Base-by-base conservation (phyloP, 495 filamentous ascomycete species). In the Achaetomiella virescens region DNA sequence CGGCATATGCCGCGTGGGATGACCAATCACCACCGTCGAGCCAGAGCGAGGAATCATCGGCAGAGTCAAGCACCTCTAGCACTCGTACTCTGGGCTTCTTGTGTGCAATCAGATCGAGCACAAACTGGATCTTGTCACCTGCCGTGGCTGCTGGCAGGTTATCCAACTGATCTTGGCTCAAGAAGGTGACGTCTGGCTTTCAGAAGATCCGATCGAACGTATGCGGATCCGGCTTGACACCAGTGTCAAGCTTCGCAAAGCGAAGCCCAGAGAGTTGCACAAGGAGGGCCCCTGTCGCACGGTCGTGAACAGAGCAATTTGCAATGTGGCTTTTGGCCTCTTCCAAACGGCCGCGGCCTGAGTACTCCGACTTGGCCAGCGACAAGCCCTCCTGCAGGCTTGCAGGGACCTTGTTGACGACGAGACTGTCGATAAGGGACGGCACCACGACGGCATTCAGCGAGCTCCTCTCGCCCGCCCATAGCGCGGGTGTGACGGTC, bases 151-250 rank as follows among this genome's bases (percentile, higher is more conserved):
- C 17, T 1, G 29, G 20, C 49, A 53, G 37, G 20, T 48, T 22
- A 1, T 11, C 29, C n/a, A 53, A 15, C 35, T 59, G 44, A 36
- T 52, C 63, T 43, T 66, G 48, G 3, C 43, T 57, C 9, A 73
- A 42, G 38, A 65, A 47, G 0, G 64, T 45, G 20, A 71, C 53
- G 46, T 72, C 70, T 0, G 70, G 65, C 50, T 68, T 62, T 70
- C 70, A 72, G 0, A 31, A 20, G 2, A 61, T 21, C 2, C 20
- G 24, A 11, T 52, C 43, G 48, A 62, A 71, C 4, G 31, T 55
- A 44, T 70, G 60, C 1, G 52, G 36, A 20, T 55, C 60, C 1
- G 40, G 20, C 29, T 48, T 43, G 24, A 12, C 7, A 4, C 33
- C 35, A 5, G 20, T 38, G 31, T 62, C 60, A 2, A 62, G 36